Base-by-base conservation (phyloP, 2,329 filamentous ascomycete genomes). In the Lecanosticta acicola region DNA sequence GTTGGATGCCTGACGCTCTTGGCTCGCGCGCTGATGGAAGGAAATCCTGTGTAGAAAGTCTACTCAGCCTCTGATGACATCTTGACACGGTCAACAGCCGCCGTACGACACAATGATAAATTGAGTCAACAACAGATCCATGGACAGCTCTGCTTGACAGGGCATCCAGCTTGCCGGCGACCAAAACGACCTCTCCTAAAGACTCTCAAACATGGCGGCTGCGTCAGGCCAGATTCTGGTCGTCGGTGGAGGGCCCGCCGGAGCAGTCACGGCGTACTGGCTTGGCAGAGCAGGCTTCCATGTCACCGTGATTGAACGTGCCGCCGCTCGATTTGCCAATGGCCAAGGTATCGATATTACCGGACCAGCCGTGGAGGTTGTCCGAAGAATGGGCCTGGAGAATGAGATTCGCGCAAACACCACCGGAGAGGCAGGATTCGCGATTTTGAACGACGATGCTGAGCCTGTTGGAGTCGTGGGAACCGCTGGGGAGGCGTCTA, bases 211-310 rank as follows among this genome's bases (percentile, higher is more conserved):
- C 3, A 46, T 46, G 44, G 32, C 32, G 4, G 20, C 13, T 13
- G 20, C 38, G n/a, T 39, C 32, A 3, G 48, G 43, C 24, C 41
- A 46, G 20, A 36, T 49, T 16, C 43, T 54, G 3, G 39, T 54
- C 18, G 37, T 47, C 10, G 51, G 51, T 17, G 51, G 41, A 14
- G 53, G 53, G 33, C 62, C 67, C 24, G 67, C 67, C 16, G 65
- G 65, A 38, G 61, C 61, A 17, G 58, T 57, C 21, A 51, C 59
- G 36, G 67, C 66, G 10, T 67, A 65, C 59, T 67, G 59, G 56
- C 51, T 68, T 7, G 58, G 61, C 37, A 64, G 61, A 54, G 53
- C 41, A 10, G 54, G 54, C 29, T 51, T 52, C 40, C 34, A 49
- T 10, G 51, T 56, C 3, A 33, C 45, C 3, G 43, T 56, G 9